A percentile compares a stretch with the other conserved stretches of the same genome.
phyloP scores from a whole-genome alignment of 768 basidiomycete genomes.

The Melanogaster broomeanus region DNA sequence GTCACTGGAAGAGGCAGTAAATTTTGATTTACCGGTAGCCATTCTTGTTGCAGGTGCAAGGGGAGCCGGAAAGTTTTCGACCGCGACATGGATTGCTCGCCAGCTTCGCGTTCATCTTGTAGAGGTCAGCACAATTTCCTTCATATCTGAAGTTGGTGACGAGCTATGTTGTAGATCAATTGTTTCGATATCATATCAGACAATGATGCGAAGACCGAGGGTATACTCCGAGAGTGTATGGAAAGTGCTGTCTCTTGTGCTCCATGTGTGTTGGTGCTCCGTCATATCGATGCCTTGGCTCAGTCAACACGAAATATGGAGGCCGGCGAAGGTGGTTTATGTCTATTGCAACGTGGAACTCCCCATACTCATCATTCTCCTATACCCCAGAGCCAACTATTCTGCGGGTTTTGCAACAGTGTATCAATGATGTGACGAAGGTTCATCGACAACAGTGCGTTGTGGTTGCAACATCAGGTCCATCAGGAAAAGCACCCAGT shows the following conservation, averaged over 20 bases:
- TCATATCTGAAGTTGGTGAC: not conserved
- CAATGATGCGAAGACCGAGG: slow-evolving; percentile 73
- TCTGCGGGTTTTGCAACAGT: slow-evolving; percentile 60
- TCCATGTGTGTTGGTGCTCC: slow-evolving; percentile 82
- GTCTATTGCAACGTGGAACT: not conserved
- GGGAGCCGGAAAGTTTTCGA: slow-evolving; percentile 80
- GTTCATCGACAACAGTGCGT: slow-evolving; percentile 71
- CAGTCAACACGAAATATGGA: slow-evolving; percentile 67
- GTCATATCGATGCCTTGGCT: slow-evolving; percentile 78
- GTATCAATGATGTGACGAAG: slow-evolving; percentile 59
- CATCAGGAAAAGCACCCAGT: slow-evolving; percentile 62
- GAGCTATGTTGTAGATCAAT: slow-evolving; percentile 59
- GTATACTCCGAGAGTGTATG: slow-evolving; percentile 66
- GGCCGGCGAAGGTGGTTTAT: slow-evolving; percentile 57
- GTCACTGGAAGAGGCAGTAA: slow-evolving; percentile 53
- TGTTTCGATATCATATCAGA: slow-evolving; percentile 86
- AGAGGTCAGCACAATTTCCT: slow-evolving; percentile 49
- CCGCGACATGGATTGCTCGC: slow-evolving; percentile 55
- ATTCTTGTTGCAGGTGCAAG: slow-evolving; percentile 77
- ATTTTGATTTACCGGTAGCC: slow-evolving; percentile 66
- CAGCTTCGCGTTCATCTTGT: slow-evolving; percentile 75
- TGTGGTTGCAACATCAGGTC: slow-evolving; percentile 71
- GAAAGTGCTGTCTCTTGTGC: slow-evolving; percentile 77
- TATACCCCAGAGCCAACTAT: slow-evolving; percentile 54
- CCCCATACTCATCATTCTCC: slow-evolving; percentile 1